Evolutionary conservation across 495 filamentous ascomycete species (phyloP), one percentile per base, ranked within the genome.

Genomic region (Melanomma pulvis-pyrius): DNA sequence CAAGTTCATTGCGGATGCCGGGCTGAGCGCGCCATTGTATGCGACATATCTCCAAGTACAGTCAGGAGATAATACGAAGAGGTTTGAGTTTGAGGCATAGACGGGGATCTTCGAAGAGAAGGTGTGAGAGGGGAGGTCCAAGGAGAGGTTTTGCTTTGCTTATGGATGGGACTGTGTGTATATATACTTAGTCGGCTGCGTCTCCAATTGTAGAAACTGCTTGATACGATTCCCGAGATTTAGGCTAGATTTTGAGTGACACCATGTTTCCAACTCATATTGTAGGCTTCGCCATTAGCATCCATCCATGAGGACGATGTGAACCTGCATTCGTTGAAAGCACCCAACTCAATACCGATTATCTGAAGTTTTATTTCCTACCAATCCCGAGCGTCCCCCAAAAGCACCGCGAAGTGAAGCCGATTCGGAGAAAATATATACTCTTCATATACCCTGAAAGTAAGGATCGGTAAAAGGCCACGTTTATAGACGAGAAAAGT

Each of bases 11-110:
- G 70, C 70, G 2, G 75, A 75, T 17, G 78, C 78, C 0, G 73
- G 70, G 4, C 61, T 81, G 13, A 68, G 66, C n/a, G 59, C 56
- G 36, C 79, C 79, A 13, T 69, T 83, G 12, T 66, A 74, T 39
- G 81, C 73, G 0, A 81, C 78, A 44, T 83, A 79, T 67, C 75
- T 80, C 41, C 79, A 29, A 50, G 67, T 53, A 39, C 74, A 58
- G 72, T 62, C 1, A 24, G 65, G 65, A 2, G 65, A 68, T 59
- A 68, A 63, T 50, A 68, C 65, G 30, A 59, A 39, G 51, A 63
- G 36, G 46, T 19, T 19, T 7, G 24, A 32, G 24, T 57, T 34
- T 56, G 34, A 21, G 32, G 26, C 15, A 15, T 41, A 39, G 50
- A 6, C 13, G 25, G 12, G 32, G 2, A 8, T 19, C 4, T 4